Evolutionary conservation across 805 yeast species (phyloP), one percentile per base, ranked within the genome.

Genomic region (Wickerhamiella hasegawae): DNA sequence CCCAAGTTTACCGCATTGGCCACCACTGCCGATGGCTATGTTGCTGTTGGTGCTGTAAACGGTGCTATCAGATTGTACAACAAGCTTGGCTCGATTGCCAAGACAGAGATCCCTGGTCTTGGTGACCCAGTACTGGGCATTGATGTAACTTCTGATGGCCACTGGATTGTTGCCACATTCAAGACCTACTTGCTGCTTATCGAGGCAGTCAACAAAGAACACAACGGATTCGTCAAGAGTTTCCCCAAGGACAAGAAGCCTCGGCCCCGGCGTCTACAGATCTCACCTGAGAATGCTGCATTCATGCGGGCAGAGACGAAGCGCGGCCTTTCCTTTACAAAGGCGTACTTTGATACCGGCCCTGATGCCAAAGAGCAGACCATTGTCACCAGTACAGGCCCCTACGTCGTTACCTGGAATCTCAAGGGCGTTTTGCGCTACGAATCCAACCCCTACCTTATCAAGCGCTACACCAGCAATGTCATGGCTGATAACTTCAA

Each of bases 151-250:
- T 69, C 77, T 16, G 85, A 79, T 52, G 94, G 94, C 40, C 64
- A 71, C 45, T 84, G 83, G 77, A 49, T 83, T 28, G 59, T 84
- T 40, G 90, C 84, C 2, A 84, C 94, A 0, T 80, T 87, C 59
- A 63, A 66, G 46, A 69, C 71, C 1, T 80, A 79, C 49, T 57
- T 84, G 41, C 59, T 84, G 36, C 63, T 84, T 31, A 63, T 82
- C 40, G 90, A 83, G 54, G 61, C 74, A 11, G 59, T 64, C 27
- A 72, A 77, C 39, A 71, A 70, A 39, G 66, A 64, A 3, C 84
- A 82, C 32, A 66, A 66, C 47, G 94, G 90, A 1, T 83, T 76
- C 58, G 53, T 63, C 28, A 69, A 68, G 47, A 62, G 76, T 8
- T 79, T 79, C 53, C 73, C 72, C 27, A 68, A 67, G 41, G 75